Base-by-base conservation (phyloP, 2,329 filamentous ascomycete genomes). In the Albophoma yamanashiensis region DNA sequence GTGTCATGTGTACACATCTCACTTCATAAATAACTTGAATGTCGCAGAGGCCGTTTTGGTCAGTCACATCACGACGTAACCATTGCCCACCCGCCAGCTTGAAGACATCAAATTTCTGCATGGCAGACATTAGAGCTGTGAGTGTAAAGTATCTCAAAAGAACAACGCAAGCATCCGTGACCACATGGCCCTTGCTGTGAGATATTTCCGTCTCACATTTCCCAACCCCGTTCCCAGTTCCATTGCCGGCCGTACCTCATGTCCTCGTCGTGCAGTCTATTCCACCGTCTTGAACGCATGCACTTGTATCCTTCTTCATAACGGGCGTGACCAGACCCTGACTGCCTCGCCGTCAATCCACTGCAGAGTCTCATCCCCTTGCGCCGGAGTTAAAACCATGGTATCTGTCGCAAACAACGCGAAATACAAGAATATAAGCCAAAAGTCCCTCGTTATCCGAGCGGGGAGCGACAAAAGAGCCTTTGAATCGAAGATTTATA, bases 341-440 rank as follows among this genome's bases (percentile, higher is more conserved):
- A 4, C 50, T 9, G 8, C 22, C 55, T 25, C 55, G 42, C 55
- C 4, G 34, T 15, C 31, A 5, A 27, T 15, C 50, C 31, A 36
- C 53, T 55, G 56, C 47, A 58, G 34, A 25, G 17, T 42, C 15
- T 50, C 25, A 15, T 14, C 40, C 47, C 40, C 45, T 58, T 53
- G 22, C 55, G 52, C 58, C 55, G 45, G n/a, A 45, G 20, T 31
- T 22, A 53, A 36, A n/a, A 53, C 34, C 36, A 22, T 59, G 47
- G 58, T 55, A 59, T 55, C 50, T 56, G 50, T 53, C 58, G 40
- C 45, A 59, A 58, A 53, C n/a, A 53, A n/a, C 27, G 36, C 27
- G 22, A 36, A n/a, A 36, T 31, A 36, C 31, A 53, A 53, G 36
- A 36, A 3, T 11, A n/a, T 22, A 36, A 53, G 20, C 17, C 8